Conservation (phyloP, 2,329 filamentous ascomycete genomes). For the Teratosphaeria nubilosa region DNA sequence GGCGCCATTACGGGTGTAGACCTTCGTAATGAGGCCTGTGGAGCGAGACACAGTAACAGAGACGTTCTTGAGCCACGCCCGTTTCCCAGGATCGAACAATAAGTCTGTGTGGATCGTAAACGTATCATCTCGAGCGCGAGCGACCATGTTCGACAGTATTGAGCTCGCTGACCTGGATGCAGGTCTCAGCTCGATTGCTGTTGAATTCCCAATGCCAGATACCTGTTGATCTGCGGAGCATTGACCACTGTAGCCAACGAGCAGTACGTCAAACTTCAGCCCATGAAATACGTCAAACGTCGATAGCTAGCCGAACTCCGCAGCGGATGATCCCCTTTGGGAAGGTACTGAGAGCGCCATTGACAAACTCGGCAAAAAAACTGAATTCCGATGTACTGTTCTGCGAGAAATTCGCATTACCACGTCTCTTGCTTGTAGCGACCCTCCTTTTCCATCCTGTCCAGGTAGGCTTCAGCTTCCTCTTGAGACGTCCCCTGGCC, state of each 20-base stretch:
- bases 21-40: constrained; percentile 32
- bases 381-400: not conserved
- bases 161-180: too few relatives aligned
- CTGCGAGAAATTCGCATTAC: constrained; percentile 28
- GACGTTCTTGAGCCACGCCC: constrained; percentile 31
- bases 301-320: not conserved
- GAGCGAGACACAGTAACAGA: constrained; percentile 34
- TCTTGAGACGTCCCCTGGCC: constrained; percentile 31
- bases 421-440: constrained; percentile 62
- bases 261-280: not conserved
- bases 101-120: constrained; percentile 35
- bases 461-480: constrained; percentile 47
- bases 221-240: too few relatives aligned
- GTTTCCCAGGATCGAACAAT: constrained; percentile 39
- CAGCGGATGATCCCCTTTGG: not conserved
- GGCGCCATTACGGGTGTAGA: constrained; percentile 17
- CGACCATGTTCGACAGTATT: not conserved
- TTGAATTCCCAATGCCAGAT: too few relatives aligned
- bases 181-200: not conserved
- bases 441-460: constrained; percentile 50
- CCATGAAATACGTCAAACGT: not conserved
- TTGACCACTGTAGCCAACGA: not conserved
- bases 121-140: not conserved
- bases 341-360: not conserved
- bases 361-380: not conserved